Base-by-base conservation (phyloP, 2,329 filamentous ascomycete species). In the Penicillium psychrosexuale region DNA sequence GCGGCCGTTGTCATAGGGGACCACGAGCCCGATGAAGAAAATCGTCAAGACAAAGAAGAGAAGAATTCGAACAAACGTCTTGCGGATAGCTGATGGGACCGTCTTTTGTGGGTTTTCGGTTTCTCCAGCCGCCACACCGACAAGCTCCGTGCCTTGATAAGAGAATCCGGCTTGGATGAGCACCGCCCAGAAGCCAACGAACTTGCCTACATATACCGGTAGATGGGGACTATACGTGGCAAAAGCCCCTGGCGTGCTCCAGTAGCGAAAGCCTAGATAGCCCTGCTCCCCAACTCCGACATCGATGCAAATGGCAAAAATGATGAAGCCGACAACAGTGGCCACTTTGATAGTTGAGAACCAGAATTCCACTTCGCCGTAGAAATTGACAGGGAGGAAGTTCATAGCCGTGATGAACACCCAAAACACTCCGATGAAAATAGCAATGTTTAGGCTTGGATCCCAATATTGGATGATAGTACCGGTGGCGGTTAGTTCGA, bases 301-400 rank as follows among this genome's bases (percentile, higher is more conserved):
- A 66, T 90, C 87, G 72, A 91, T 81, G 71, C 85, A 88, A 62
- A 91, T 87, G 60, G 82, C 84, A 62, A 91, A 89, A 67, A 92
- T 85, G 76, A 90, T 81, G 77, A 91, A 90, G 40, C 88, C 88
- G 36, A 89, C 56, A 31, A 91, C 83, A 22, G 87, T 89, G 44
- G 90, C 66, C 54, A 91, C 87, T 72, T 92, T 92, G 77, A 93
- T 84, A 47, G 80, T 83, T 3, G 87, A 86, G 63, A 92, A 85
- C 82, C 86, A 90, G 74, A 91, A 90, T 70, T 93, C 89, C 27
- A 90, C 77, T 68, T 91, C 87, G 39, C 88, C 89, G 62, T 90
- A 92, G 60, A 84, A 84, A 42, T 82, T 80, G 40, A 91, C 83
- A 2, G 88, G 87, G 28, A 91, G 69, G 67, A 89, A 85, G 73